Evolutionary conservation across 306 rosid species (phyloP).

Genomic region (Crataegus laevigata): DNA sequence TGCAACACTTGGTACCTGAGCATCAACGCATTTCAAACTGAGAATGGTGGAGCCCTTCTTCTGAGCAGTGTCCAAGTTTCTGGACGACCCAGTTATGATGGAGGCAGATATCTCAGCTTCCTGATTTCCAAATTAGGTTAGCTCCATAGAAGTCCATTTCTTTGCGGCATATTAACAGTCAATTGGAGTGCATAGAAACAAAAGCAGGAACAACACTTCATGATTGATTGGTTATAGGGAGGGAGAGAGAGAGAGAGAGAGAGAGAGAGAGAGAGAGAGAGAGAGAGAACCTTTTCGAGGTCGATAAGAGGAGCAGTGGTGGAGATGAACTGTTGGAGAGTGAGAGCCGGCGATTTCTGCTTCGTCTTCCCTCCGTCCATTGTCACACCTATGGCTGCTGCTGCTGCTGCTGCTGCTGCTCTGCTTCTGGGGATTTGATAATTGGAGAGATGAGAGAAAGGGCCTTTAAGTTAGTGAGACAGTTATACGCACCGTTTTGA

Average conservation of each 20-base stretch:
- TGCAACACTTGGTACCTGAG: slow-evolving; percentile 47
- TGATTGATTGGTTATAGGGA: not conserved
- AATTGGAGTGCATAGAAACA: not conserved
- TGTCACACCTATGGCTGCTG: not conserved
- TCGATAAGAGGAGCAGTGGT: slow-evolving; percentile 72
- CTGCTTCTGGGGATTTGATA: not conserved
- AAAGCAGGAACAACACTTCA: not conserved
- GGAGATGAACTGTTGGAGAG: slow-evolving; percentile 75
- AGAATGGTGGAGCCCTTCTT: slow-evolving; percentile 84
- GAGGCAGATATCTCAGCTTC: slow-evolving; percentile 92
- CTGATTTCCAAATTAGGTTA: slow-evolving; percentile 19
- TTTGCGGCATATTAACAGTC: not conserved
- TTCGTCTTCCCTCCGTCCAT: slow-evolving; percentile 27
- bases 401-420: not conserved
- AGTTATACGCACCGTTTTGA: too few species aligned
- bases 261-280: not conserved
- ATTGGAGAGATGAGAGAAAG: not conserved
- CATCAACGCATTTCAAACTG: slow-evolving; percentile 86
- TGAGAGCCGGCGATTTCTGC: slow-evolving; percentile 48
- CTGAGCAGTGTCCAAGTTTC: slow-evolving; percentile 80
- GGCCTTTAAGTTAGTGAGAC: too few species aligned
- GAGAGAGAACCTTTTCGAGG: slow-evolving; percentile 63
- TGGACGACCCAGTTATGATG: slow-evolving; percentile 61
- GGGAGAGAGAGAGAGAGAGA: not conserved
- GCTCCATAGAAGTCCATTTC: not conserved